phyloP scores from a whole-genome alignment of 345 rosid genomes.

The Pistacia vera region DNA sequence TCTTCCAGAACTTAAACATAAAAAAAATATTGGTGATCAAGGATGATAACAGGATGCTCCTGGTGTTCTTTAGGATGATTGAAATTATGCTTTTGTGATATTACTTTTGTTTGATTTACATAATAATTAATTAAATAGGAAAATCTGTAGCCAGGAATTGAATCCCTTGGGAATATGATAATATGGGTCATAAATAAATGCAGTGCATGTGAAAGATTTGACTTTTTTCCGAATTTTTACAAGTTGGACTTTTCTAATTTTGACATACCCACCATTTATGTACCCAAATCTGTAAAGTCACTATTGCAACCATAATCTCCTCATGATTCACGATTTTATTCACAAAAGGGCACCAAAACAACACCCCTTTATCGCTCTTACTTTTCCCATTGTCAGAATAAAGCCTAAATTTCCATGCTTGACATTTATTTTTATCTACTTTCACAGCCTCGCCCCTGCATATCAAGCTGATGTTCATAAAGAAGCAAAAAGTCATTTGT shows the following conservation, averaged over 20 bases:
- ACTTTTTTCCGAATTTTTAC: conserved; percentile 1
- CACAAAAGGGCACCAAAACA: neutral
- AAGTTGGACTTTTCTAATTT: no score
- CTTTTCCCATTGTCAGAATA: neutral
- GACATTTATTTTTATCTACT: neutral
- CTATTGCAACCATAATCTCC: neutral
- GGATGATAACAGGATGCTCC: neutral
- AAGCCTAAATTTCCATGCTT: neutral
- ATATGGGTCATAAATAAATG: neutral
- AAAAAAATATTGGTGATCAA: neutral
- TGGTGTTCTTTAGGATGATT: neutral
- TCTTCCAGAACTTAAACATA: no score
- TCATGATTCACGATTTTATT: neutral
- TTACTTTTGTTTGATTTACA: no score
- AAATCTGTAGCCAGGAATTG: neutral
- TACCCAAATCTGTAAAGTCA: conserved; percentile 1
- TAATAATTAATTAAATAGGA: neutral
- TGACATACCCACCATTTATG: no score
- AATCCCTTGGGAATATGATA: conserved; percentile 11
- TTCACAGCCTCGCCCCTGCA: neutral
- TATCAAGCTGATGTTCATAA: no score
- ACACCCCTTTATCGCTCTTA: neutral
- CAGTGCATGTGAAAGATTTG: conserved; percentile 17
- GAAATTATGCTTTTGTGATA: no score
- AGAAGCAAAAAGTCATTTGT: no score